Evolutionary conservation across 2,329 filamentous ascomycete species (phyloP).

Genomic region (Exophiala viscosa): DNA sequence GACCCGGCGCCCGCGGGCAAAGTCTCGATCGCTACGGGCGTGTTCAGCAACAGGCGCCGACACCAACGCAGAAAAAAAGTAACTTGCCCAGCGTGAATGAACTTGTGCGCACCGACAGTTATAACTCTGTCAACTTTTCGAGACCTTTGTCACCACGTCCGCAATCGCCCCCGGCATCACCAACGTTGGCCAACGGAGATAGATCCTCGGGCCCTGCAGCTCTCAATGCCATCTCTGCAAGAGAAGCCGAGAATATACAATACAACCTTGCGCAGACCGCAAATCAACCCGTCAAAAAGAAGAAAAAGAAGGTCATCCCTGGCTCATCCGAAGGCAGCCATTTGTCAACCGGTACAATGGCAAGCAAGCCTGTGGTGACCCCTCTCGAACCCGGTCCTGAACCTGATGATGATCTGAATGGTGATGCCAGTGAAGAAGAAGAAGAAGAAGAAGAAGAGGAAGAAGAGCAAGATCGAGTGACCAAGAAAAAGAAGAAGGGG

Average conservation of each 20-base stretch:
- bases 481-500: slow-evolving; percentile 28
- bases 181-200: slow-evolving; percentile 6
- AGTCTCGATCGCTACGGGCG: slow-evolving; percentile 37
- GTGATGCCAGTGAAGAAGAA: background rate
- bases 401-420: background rate
- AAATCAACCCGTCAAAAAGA: slow-evolving; percentile 32
- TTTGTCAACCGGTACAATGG: slow-evolving; percentile 28
- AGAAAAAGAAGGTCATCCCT: slow-evolving; percentile 28
- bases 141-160: slow-evolving; percentile 40
- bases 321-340: slow-evolving; percentile 31
- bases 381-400: slow-evolving; percentile 32
- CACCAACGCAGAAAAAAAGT: slow-evolving; percentile 7
- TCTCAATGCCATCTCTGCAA: slow-evolving; percentile 26
- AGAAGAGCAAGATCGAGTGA: slow-evolving; percentile 23
- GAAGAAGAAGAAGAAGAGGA: slow-evolving; percentile 27
- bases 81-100: slow-evolving; percentile 30
- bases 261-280: slow-evolving; percentile 28
- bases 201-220: slow-evolving; percentile 4
- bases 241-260: slow-evolving; percentile 29
- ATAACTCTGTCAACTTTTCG: slow-evolving; percentile 48
- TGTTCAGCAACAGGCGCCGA: background rate
- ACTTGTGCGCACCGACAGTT: slow-evolving; percentile 38
- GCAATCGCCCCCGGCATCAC: slow-evolving; percentile 7
- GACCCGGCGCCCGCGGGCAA: slow-evolving; percentile 36
- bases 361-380: slow-evolving; percentile 29